Evolutionary conservation across 2,329 filamentous ascomycete species (phyloP).

Genomic region (Pseudogymnoascus sp.): DNA sequence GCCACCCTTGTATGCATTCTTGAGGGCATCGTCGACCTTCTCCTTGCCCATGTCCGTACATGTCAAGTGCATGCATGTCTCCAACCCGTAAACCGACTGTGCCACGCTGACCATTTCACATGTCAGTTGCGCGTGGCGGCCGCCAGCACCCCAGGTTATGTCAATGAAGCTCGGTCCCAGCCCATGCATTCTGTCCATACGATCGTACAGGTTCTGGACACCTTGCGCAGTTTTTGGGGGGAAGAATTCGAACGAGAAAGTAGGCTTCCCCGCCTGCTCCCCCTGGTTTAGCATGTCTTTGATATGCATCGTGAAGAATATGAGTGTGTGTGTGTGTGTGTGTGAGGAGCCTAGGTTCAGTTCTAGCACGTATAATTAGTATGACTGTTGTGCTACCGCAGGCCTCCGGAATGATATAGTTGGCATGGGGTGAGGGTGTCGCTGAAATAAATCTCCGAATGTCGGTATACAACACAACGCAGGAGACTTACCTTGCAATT

Average conservation of each 20-base stretch:
- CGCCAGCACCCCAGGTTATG: slow-evolving; percentile 96
- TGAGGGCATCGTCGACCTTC: slow-evolving; percentile 83
- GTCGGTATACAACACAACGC: slow-evolving; percentile 11
- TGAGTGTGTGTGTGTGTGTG: not conserved
- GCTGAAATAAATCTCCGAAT: not conserved
- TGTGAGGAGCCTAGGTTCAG: slow-evolving; percentile 4
- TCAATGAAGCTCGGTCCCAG: slow-evolving; percentile 94
- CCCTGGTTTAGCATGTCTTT: slow-evolving; percentile 81
- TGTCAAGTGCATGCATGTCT: slow-evolving; percentile 98
- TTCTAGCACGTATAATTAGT: not conserved
- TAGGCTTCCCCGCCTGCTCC: slow-evolving; percentile 69
- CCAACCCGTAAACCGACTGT: slow-evolving; percentile 88
- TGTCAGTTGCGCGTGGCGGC: slow-evolving; percentile 82
- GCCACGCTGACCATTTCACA: slow-evolving; percentile 97
- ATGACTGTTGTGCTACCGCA: not conserved
- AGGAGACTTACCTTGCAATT: slow-evolving; percentile 13
- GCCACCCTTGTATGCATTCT: slow-evolving; percentile 83
- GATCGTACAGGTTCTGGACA: slow-evolving; percentile 98
- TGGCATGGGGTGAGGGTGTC: not conserved
- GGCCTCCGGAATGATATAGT: not conserved
- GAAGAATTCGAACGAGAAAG: slow-evolving; percentile 99
- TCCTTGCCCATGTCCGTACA: slow-evolving; percentile 96
- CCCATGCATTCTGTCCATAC: slow-evolving; percentile 98
- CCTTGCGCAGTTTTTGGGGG: slow-evolving; percentile 95
- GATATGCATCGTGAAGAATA: slow-evolving; percentile 72